Base-by-base conservation (phyloP, 108 stramenopile genomes). In the Pseudonitzschia multiseries region DNA sequence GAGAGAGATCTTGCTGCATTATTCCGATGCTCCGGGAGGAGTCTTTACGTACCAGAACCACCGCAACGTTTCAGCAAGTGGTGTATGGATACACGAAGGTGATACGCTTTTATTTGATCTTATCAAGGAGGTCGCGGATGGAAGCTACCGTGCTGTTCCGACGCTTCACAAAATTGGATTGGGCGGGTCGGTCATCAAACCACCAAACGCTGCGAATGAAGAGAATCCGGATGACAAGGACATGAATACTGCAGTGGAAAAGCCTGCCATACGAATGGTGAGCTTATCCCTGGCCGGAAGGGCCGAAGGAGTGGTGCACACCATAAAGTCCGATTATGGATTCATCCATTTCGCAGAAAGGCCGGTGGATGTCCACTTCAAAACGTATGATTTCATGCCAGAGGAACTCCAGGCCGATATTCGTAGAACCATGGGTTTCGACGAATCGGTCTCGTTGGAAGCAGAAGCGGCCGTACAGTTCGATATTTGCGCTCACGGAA, bases 61-160 rank as follows among this genome's bases (percentile, higher is more conserved):
- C 29, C 71, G 70, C 26, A 54, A 71, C 26, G 22, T 22, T 20
- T 41, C 73, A 8, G 68, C 72, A 5, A 73, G 71, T 44, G 90
- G 79, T 0, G 27, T 83, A 27, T 94, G 93, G 93, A 73, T 94
- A 52, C 65, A 83, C 32, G 77, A 79, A 6, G 88, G 88, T 4
- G 93, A 94, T 62, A 76, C 76, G 13, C 66, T 94, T 9, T 64
- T 89, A 6, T 91, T 94, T 81, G 93, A 94, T 65, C 83, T 94
- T 22, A 75, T 86, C 60, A 73, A 81, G 54, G 81, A 83, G 54
- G 57, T 75, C 27, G 74, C 74, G 20, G 93, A 91, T 78, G 90
- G 88, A 12, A 52, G 80, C 10, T 87, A 75, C 66, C 76, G 69
- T 53, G 90, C 83, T 20, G 54, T 70, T n/a, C 90, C 93, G 5